A percentile compares a stretch with the other conserved stretches of the same genome.
These are phyloP conservation scores for Phylloporus arenicola DNA, from an alignment of 768 basidiomycete genomes.

Conservation along the genomic window DNA sequence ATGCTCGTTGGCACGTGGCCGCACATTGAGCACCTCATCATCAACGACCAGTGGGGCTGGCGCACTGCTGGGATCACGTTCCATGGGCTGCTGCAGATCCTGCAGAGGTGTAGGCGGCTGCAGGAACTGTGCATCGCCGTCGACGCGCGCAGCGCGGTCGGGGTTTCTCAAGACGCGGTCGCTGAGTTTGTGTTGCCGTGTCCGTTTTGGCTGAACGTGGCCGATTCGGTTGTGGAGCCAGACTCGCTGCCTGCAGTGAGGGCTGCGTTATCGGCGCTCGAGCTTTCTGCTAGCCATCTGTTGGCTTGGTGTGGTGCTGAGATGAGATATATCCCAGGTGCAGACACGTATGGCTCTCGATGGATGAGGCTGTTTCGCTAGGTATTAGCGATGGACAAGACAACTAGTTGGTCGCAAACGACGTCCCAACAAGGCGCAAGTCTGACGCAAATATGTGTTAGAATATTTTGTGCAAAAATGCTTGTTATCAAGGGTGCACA, in stretches of 20 bases:
- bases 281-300: background rate
- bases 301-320: background rate
- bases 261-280: background rate
- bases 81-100: background rate
- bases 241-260: background rate
- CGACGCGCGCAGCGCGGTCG: background rate
- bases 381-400: too few species aligned
- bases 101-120: background rate
- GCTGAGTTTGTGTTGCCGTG: background rate
- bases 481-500: too few species aligned
- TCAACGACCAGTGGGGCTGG: slow-evolving; percentile 13
- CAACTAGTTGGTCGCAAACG: too few species aligned
- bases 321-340: background rate
- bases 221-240: background rate
- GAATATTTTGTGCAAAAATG: too few species aligned
- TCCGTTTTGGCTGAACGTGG: background rate
- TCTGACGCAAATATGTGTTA: too few species aligned
- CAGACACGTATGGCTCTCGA: background rate
- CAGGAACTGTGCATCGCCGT: slow-evolving; percentile 5
- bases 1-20: slow-evolving; percentile 8
- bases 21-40: background rate
- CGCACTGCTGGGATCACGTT: slow-evolving; percentile 2
- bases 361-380: background rate
- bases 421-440: too few species aligned
- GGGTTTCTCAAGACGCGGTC: background rate